Percentiles rank a stretch among this genome's conserved stretches.
phyloP scores from a whole-genome alignment of 768 basidiomycete species.

The Suillus placidus region DNA sequence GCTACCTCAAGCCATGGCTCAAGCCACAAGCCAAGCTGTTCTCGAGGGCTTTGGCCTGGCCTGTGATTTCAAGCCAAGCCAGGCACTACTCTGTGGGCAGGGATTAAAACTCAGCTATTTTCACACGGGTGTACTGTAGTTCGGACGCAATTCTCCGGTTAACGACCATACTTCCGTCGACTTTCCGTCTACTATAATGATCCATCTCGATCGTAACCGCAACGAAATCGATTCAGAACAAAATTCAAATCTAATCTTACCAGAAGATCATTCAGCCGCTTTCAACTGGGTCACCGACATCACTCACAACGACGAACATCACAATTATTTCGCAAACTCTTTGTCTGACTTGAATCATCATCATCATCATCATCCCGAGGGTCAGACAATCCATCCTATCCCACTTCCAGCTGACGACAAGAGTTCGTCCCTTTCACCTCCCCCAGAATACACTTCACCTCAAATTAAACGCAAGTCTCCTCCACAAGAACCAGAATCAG shows the following conservation, averaged over 20 bases:
- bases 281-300: constrained; percentile 38
- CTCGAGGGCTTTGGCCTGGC: no score
- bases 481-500: constrained; percentile 19
- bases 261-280: constrained; percentile 32
- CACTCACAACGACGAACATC: constrained; percentile 24
- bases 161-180: constrained; percentile 7
- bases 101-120: no score
- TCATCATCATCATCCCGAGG: constrained; percentile 11
- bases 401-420: constrained; percentile 39
- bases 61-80: no score
- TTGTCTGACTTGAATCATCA: constrained; percentile 18
- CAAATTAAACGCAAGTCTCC: constrained; percentile 26
- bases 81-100: no score
- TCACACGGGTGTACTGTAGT: no score
- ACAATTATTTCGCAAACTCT: constrained; percentile 32
- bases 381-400: constrained; percentile 18
- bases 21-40: no score
- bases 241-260: constrained; percentile 47
- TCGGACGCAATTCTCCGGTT: constrained; percentile 2
- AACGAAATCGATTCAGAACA: constrained; percentile 41
- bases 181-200: constrained; percentile 37
- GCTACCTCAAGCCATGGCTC: no score
- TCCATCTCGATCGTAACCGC: constrained; percentile 57
- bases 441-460: constrained; percentile 48
- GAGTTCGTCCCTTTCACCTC: constrained; percentile 61